These are phyloP conservation scores for Phytopythium montanum DNA, from an alignment of 352 stramenopile genomes.

Conservation along the genomic window DNA sequence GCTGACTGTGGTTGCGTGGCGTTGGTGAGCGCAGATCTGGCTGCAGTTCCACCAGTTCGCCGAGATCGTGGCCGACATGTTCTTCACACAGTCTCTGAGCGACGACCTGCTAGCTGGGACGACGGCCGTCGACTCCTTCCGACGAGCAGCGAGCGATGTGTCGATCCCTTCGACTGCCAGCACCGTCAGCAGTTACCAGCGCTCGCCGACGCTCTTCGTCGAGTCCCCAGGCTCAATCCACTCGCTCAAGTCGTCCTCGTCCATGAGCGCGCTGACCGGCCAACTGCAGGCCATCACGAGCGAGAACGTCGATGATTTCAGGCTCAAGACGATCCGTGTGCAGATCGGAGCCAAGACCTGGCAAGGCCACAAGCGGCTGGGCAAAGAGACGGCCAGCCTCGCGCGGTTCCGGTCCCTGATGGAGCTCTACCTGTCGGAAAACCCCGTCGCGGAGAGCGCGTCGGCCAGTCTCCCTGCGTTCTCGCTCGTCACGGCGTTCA, in stretches of 20 bases:
- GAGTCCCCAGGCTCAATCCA: slow-evolving; percentile 2
- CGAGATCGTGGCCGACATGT: slow-evolving; percentile 63
- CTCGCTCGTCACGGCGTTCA: slow-evolving; percentile 55
- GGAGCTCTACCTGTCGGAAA: slow-evolving; percentile 42
- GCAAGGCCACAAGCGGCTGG: slow-evolving; percentile 62
- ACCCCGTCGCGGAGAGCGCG: slow-evolving; percentile 23
- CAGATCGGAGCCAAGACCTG: slow-evolving; percentile 63
- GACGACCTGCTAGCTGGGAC: slow-evolving; percentile 6
- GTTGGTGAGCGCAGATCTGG: slow-evolving; percentile 51
- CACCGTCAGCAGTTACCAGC: background rate
- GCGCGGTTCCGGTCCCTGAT: slow-evolving; percentile 51
- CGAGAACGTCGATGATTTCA: slow-evolving; percentile 51
- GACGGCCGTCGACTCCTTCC: slow-evolving; percentile 22
- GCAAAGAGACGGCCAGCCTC: slow-evolving; percentile 42
- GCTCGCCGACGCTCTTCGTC: slow-evolving; percentile 1
- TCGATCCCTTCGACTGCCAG: slow-evolving; percentile 9
- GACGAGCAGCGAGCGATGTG: slow-evolving; percentile 26
- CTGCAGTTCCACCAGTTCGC: slow-evolving; percentile 73
- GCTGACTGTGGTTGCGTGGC: background rate
- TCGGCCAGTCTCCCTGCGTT: slow-evolving; percentile 47
- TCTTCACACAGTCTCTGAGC: slow-evolving; percentile 49
- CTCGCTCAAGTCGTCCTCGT: slow-evolving; percentile 24
- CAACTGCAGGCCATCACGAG: slow-evolving; percentile 3
- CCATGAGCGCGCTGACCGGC: slow-evolving; percentile 22
- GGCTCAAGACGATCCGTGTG: slow-evolving; percentile 53